Percentiles rank a stretch among this genome's conserved stretches.
Conservation (phyloP, 2,329 filamentous ascomycete genomes). For the Fusarium continuum region DNA sequence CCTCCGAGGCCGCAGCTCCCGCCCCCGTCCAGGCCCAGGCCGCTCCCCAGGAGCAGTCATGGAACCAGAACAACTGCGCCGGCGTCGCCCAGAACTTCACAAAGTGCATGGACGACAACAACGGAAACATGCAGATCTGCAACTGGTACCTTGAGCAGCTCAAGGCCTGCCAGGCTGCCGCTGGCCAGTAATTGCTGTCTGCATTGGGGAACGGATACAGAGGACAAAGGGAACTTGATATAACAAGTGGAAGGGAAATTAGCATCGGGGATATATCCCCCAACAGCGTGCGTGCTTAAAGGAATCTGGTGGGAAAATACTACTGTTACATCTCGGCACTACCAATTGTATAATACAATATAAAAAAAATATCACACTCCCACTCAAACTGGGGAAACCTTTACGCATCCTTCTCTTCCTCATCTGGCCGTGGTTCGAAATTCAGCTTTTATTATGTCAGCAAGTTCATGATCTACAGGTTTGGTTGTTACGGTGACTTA, state of each 20-base stretch:
- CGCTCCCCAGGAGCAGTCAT: constrained; percentile 61
- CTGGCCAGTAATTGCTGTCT: constrained; percentile 67
- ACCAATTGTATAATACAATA: constrained; percentile 44
- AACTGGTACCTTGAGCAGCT: constrained; percentile 98
- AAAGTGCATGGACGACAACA: constrained; percentile 95
- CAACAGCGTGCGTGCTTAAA: constrained; percentile 37
- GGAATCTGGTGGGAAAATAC: constrained; percentile 27
- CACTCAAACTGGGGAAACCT: constrained; percentile 35
- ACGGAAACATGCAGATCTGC: constrained; percentile 94
- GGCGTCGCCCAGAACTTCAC: constrained; percentile 86
- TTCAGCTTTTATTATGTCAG: constrained; percentile 64
- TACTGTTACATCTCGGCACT: constrained; percentile 40
- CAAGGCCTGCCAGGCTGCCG: constrained; percentile 85
- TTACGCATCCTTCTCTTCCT: constrained; percentile 56
- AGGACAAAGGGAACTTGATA: constrained; percentile 13
- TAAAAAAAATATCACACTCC: constrained; percentile 41
- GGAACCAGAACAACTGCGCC: constrained; percentile 73
- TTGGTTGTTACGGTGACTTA: constrained; percentile 54
- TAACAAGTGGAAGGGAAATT: constrained; percentile 11
- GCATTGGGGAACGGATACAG: neutral
- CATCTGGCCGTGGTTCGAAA: constrained; percentile 72
- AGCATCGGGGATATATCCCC: constrained; percentile 31
- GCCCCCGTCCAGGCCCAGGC: constrained; percentile 59
- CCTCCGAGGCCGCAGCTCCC: constrained; percentile 60
- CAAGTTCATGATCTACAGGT: neutral